Evolutionary conservation across 1,139 yeast species (phyloP).

Genomic region (Sugiyamaella japonica): DNA sequence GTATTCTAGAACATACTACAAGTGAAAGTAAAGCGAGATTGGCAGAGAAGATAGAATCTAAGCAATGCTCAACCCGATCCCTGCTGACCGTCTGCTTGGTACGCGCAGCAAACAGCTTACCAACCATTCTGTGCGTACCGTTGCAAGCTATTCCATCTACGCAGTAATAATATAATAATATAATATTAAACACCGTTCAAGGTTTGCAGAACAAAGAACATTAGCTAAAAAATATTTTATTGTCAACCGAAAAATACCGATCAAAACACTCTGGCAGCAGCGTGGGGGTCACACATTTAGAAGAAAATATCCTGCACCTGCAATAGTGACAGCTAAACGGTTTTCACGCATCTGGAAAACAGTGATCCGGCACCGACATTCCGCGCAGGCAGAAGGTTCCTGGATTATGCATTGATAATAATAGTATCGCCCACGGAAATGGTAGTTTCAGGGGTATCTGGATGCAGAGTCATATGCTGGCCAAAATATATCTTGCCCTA

Average conservation of each 20-base stretch:
- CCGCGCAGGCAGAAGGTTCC: too few species aligned
- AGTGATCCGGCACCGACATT: not conserved
- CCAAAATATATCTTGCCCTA: conserved; percentile 27
- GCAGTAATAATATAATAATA: not conserved
- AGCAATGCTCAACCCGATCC: not conserved
- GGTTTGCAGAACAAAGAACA: not conserved
- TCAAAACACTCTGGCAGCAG: too few species aligned
- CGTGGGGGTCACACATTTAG: too few species aligned
- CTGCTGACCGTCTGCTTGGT: too few species aligned
- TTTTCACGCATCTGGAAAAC: conserved; percentile 8
- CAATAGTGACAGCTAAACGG: not conserved
- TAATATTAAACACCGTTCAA: not conserved
- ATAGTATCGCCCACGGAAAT: conserved; percentile 15
- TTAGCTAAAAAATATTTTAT: not conserved
- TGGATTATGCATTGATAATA: conserved; percentile 4
- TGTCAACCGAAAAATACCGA: too few species aligned
- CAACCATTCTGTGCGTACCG: too few species aligned
- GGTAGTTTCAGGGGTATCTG: conserved; percentile 3
- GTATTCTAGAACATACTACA: conserved; percentile 1
- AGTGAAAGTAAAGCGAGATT: too few species aligned
- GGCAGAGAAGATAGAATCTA: too few species aligned
- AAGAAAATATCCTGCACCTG: not conserved
- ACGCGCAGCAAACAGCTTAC: too few species aligned
- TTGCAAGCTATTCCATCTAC: too few species aligned
- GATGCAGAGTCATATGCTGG: conserved; percentile 28